A percentile compares a stretch with the other conserved stretches of the same genome.
Conservation (phyloP, 2,329 filamentous ascomycete species). For the Xylariaceae sp. region DNA sequence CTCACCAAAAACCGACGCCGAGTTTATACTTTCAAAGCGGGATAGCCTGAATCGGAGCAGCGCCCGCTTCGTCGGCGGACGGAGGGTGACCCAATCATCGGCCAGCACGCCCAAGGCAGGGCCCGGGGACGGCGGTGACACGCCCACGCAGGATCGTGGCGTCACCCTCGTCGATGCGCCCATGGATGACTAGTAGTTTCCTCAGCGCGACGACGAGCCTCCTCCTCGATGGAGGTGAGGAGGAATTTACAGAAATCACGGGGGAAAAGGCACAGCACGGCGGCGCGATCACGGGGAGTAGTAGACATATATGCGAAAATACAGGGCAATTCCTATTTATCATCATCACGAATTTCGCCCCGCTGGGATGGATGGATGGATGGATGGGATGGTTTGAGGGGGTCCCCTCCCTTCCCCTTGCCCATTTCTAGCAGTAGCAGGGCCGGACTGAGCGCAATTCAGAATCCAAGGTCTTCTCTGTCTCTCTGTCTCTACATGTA, state of each 20-base stretch:
- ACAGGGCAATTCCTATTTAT: neutral
- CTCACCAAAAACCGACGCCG: constrained; percentile 36
- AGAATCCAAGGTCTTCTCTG: no score
- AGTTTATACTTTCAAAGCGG: constrained; percentile 34
- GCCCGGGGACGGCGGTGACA: constrained; percentile 22
- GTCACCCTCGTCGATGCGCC: constrained; percentile 56
- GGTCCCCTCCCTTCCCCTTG: no score
- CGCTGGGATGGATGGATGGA: neutral
- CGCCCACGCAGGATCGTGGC: constrained; percentile 41
- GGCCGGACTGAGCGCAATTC: no score
- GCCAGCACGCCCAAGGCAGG: constrained; percentile 30
- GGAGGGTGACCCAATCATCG: constrained; percentile 46
- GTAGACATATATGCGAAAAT: neutral
- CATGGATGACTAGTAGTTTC: constrained; percentile 50
- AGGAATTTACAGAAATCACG: no score
- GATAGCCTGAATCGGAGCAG: constrained; percentile 63
- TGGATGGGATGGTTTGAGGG: neutral
- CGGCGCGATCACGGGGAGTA: neutral
- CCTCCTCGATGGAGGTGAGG: no score
- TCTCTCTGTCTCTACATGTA: constrained; percentile 1
- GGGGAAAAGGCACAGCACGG: neutral
- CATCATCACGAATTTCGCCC: neutral
- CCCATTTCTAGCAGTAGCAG: no score
- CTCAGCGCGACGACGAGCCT: no score
- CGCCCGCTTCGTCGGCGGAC: constrained; percentile 55